phyloP scores from a whole-genome alignment of 257 asterid genomes.

The Forsythia viridissima region DNA sequence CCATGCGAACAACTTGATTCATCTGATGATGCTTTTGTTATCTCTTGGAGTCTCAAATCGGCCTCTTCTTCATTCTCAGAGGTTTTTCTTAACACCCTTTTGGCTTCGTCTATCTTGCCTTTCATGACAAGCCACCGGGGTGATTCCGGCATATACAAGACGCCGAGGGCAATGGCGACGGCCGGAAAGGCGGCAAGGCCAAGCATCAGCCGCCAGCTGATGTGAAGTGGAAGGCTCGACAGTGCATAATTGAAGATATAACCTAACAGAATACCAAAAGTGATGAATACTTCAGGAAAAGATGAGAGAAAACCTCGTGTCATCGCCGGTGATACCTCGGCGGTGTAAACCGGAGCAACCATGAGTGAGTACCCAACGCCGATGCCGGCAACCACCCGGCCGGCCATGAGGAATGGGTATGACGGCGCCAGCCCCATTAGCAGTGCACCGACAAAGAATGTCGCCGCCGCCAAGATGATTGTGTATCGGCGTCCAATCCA shows the following conservation, averaged over 20 bases:
- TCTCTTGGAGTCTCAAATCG: slow-evolving; percentile 50
- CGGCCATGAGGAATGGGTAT: slow-evolving; percentile 61
- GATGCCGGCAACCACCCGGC: slow-evolving; percentile 68
- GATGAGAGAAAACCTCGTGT: slow-evolving; percentile 83
- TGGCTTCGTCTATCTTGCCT: slow-evolving; percentile 57
- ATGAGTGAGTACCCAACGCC: slow-evolving; percentile 84
- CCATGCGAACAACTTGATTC: slow-evolving; percentile 36
- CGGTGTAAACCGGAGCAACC: slow-evolving; percentile 86
- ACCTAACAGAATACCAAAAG: slow-evolving; percentile 68
- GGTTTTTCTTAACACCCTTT: slow-evolving; percentile 44
- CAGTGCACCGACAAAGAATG: slow-evolving; percentile 67
- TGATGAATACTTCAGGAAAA: slow-evolving; percentile 84
- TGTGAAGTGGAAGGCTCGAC: slow-evolving; percentile 42
- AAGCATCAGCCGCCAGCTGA: slow-evolving; percentile 87
- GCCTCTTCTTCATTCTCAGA: slow-evolving; percentile 68
- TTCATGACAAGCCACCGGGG: slow-evolving; percentile 88
- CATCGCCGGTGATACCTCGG: slow-evolving; percentile 72
- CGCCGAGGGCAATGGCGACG: slow-evolving; percentile 49
- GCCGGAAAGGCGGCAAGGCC: slow-evolving; percentile 79
- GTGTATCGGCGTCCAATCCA: slow-evolving; percentile 81
- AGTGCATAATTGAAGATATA: slow-evolving; percentile 55
- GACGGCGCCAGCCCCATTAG: slow-evolving; percentile 81
- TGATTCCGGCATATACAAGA: slow-evolving; percentile 77
- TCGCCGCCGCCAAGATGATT: slow-evolving; percentile 65
- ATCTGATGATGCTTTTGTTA: slow-evolving; percentile 36